A percentile compares a stretch with the other conserved stretches of the same genome.
Conservation (phyloP, 2,329 filamentous ascomycete species). For the Fusarium zealandicum region DNA sequence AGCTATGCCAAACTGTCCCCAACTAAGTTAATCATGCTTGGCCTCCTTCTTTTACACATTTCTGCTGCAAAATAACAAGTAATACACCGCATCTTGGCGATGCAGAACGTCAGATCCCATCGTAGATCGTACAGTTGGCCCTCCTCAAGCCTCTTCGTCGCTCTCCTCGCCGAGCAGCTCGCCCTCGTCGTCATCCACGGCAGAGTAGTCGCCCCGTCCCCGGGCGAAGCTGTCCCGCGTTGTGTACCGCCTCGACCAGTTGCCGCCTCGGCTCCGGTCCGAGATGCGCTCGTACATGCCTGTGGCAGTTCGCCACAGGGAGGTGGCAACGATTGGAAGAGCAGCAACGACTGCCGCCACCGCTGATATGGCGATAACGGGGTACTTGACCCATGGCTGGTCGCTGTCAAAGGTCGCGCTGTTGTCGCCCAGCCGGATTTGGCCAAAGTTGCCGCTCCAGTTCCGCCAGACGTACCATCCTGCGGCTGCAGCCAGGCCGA, state of each 20-base stretch:
- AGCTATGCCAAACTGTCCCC: background rate
- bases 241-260: conserved; percentile 75
- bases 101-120: conserved; percentile 17
- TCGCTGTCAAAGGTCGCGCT: conserved; percentile 67
- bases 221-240: conserved; percentile 89
- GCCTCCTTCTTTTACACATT: conserved; percentile 3
- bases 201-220: conserved; percentile 84
- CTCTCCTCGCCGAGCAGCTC: conserved; percentile 93
- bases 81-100: conserved; percentile 18
- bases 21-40: background rate
- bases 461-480: conserved; percentile 87
- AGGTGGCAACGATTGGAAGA: conserved; percentile 74
- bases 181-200: conserved; percentile 92
- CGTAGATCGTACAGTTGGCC: conserved; percentile 27
- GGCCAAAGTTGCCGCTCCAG: conserved; percentile 90
- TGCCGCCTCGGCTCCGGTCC: conserved; percentile 56
- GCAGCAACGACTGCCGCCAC: conserved; percentile 65
- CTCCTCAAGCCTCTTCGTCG: conserved; percentile 76
- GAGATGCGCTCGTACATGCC: conserved; percentile 60
- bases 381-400: conserved; percentile 80
- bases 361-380: conserved; percentile 75
- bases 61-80: background rate
- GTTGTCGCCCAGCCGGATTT: conserved; percentile 85
- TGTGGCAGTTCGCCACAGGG: conserved; percentile 72
- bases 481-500: conserved; percentile 71